Percentiles rank a stretch among this genome's conserved stretches.
Conservation (phyloP, 2,329 filamentous ascomycete genomes). For the Colletotrichum scovillei region DNA sequence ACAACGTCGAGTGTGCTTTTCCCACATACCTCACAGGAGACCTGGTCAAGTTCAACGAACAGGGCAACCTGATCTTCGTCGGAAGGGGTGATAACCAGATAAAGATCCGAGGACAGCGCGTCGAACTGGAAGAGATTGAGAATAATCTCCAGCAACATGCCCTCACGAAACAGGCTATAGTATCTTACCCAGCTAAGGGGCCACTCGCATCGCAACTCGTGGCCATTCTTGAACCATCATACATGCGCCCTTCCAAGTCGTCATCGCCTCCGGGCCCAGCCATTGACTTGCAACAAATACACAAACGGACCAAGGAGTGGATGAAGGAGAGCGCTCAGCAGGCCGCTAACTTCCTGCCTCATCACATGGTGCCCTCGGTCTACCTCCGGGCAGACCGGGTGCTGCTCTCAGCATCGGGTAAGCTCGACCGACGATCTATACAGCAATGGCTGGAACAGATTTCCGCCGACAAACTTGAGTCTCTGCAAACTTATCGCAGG, state of each 20-base stretch:
- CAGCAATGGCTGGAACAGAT: not conserved
- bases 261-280: not conserved
- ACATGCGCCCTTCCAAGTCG: not conserved
- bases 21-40: constrained; percentile 60
- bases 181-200: not conserved
- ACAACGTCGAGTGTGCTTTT: constrained; percentile 7
- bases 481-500: not conserved
- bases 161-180: not conserved
- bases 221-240: not conserved
- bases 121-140: constrained; percentile 57
- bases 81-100: constrained; percentile 60
- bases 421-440: not conserved
- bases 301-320: not conserved
- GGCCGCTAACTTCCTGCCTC: constrained; percentile 48
- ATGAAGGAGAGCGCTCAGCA: constrained; percentile 36
- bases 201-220: not conserved
- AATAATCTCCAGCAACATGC: constrained; percentile 30
- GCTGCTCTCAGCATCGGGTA: constrained; percentile 1
- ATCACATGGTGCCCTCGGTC: constrained; percentile 49
- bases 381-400: constrained; percentile 38
- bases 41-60: constrained; percentile 52
- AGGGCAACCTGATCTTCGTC: constrained; percentile 44
- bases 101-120: constrained; percentile 59
- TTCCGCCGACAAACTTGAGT: not conserved
- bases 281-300: not conserved